Percentiles rank a stretch among this genome's conserved stretches.
Conservation (phyloP, 2,329 filamentous ascomycete species). For the Cladosporium phlei region DNA sequence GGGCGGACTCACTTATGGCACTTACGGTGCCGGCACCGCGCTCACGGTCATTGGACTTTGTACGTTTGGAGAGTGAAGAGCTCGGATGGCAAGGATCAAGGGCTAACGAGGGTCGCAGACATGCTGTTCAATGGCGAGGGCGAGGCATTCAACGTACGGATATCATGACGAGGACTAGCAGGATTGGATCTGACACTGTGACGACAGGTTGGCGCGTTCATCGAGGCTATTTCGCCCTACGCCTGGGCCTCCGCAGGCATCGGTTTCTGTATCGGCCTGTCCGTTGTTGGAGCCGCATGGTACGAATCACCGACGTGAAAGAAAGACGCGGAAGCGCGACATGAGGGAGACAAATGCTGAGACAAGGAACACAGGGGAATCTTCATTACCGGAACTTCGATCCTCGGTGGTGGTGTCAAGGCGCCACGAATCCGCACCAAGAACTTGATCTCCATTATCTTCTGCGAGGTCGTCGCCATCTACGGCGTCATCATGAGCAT, state of each 20-base stretch:
- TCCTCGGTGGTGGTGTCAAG: constrained; percentile 92
- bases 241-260: constrained; percentile 91
- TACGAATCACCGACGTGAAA: constrained; percentile 42
- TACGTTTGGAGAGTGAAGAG: constrained; percentile 19
- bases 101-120: constrained; percentile 54
- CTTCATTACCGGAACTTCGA: constrained; percentile 96
- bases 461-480: constrained; percentile 99
- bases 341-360: constrained; percentile 16
- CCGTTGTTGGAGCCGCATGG: constrained; percentile 96
- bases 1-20: constrained; percentile 34
- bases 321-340: not conserved
- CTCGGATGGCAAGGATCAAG: constrained; percentile 8
- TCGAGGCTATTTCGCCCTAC: constrained; percentile 90
- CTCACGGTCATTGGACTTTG: constrained; percentile 36
- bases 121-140: constrained; percentile 98
- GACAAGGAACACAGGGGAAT: constrained; percentile 68
- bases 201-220: constrained; percentile 76
- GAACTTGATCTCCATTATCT: constrained; percentile 99
- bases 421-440: constrained; percentile 97
- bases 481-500: constrained; percentile 99
- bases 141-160: constrained; percentile 86
- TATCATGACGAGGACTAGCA: not conserved
- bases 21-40: constrained; percentile 32
- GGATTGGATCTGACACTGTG: not conserved
- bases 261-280: constrained; percentile 88